Evolutionary conservation across 2,329 filamentous ascomycete species (phyloP).

Genomic region (Cadophora malorum): DNA sequence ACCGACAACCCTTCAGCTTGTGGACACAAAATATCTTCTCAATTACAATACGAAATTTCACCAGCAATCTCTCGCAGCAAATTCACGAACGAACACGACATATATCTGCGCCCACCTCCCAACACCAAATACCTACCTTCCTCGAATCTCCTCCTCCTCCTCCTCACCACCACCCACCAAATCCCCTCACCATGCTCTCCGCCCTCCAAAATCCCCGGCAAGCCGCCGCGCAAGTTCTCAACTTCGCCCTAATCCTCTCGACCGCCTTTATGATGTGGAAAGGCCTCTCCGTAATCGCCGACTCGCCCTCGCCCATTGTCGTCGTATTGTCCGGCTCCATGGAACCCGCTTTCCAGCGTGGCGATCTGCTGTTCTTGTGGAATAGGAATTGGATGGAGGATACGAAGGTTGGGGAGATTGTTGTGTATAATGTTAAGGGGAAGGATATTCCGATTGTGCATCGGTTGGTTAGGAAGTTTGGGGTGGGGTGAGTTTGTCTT

Average conservation of each 20-base stretch:
- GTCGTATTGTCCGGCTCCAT: conserved; percentile 66
- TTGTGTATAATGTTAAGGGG: conserved; percentile 76
- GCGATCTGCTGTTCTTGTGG: conserved; percentile 65
- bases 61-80: background rate
- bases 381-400: conserved; percentile 59
- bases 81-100: background rate
- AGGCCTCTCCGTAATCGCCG: conserved; percentile 68
- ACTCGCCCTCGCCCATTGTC: conserved; percentile 65
- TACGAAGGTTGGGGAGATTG: conserved; percentile 73
- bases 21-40: background rate
- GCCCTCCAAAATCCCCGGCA: conserved; percentile 68
- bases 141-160: background rate
- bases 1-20: conserved; percentile 12
- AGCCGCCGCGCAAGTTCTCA: conserved; percentile 70
- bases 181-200: conserved; percentile 55
- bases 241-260: conserved; percentile 75
- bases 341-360: conserved; percentile 67
- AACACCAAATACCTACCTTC: background rate
- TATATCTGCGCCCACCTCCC: background rate
- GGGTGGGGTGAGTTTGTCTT: conserved; percentile 61
- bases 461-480: conserved; percentile 80
- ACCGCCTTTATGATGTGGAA: conserved; percentile 81
- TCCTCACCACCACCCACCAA: conserved; percentile 4
- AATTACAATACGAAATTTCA: too few species aligned
- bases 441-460: conserved; percentile 99